Conservation (phyloP, 2,329 filamentous ascomycete genomes). For the Biscogniauxia mediterranea region DNA sequence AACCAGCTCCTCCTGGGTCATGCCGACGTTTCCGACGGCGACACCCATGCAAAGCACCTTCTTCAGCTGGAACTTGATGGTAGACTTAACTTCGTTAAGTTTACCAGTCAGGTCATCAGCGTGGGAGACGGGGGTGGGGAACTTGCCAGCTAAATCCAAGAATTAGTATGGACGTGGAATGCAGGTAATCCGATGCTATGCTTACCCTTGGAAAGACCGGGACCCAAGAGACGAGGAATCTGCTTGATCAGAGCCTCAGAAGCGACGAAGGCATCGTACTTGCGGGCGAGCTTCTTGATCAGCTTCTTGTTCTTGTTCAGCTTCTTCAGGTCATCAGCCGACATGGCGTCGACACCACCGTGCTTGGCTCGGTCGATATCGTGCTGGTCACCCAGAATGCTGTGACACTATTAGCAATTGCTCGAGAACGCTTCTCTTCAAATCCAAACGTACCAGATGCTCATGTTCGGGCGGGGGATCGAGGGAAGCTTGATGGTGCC, state of each 20-base stretch:
- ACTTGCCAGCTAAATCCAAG: slow-evolving; percentile 80
- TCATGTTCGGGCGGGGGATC: slow-evolving; percentile 73
- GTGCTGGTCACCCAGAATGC: slow-evolving; percentile 73
- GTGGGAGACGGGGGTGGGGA: slow-evolving; percentile 98
- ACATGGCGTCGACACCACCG: slow-evolving; percentile 98
- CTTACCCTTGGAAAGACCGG: slow-evolving; percentile 94
- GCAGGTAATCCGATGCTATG: not conserved
- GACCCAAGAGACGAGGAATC: slow-evolving; percentile 98
- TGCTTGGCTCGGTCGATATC: slow-evolving; percentile 99
- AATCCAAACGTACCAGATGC: slow-evolving; percentile 18
- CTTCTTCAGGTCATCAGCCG: slow-evolving; percentile 98
- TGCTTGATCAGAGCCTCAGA: slow-evolving; percentile 99
- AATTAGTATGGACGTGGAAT: slow-evolving; percentile 1
- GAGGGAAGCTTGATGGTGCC: slow-evolving; percentile 95
- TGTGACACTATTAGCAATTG: slow-evolving; percentile 43
- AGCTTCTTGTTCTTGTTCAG: slow-evolving; percentile 99
- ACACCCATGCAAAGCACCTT: slow-evolving; percentile 99
- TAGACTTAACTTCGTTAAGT: slow-evolving; percentile 99
- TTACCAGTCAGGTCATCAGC: slow-evolving; percentile 88
- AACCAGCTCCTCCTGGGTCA: slow-evolving; percentile 93
- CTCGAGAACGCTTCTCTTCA: not conserved
- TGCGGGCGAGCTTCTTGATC: slow-evolving; percentile 99
- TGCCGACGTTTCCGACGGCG: slow-evolving; percentile 96
- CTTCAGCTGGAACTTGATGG: slow-evolving; percentile 99
- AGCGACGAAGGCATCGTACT: slow-evolving; percentile 99